Conservation (phyloP, 441 rosid genomes). For the Corymbia calophylla region DNA sequence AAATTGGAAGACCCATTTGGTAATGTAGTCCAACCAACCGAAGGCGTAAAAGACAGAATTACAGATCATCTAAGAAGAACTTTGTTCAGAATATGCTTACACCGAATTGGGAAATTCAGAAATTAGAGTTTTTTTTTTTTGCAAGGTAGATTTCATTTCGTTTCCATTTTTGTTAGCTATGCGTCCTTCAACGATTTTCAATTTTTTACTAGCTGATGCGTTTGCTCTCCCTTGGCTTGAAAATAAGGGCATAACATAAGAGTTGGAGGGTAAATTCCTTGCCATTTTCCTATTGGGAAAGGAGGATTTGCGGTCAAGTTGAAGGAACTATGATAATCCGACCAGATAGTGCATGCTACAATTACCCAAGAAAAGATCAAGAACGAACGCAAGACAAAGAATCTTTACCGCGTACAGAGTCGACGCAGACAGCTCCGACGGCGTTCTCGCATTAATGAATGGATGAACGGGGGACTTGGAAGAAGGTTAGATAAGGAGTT, state of each 20-base stretch:
- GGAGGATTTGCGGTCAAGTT: background rate
- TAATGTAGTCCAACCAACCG: background rate
- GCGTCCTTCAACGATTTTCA: background rate
- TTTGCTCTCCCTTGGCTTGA: background rate
- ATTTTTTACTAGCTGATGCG: background rate
- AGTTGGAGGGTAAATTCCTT: background rate
- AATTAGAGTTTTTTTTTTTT: background rate
- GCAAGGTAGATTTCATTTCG: background rate
- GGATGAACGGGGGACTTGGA: background rate
- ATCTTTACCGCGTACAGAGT: background rate
- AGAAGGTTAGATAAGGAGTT: background rate
- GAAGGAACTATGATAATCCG: background rate
- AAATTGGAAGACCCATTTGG: background rate
- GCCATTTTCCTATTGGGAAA: background rate
- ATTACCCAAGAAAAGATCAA: background rate
- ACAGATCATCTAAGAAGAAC: background rate
- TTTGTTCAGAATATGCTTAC: background rate
- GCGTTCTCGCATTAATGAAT: background rate
- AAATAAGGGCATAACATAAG: background rate
- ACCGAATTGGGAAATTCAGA: background rate
- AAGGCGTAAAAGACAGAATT: background rate
- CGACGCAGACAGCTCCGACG: background rate
- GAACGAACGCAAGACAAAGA: background rate
- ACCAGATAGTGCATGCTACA: background rate
- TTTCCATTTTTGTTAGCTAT: background rate